phyloP scores from a whole-genome alignment of 2,329 filamentous ascomycete genomes.

The Cladosporium velox region DNA sequence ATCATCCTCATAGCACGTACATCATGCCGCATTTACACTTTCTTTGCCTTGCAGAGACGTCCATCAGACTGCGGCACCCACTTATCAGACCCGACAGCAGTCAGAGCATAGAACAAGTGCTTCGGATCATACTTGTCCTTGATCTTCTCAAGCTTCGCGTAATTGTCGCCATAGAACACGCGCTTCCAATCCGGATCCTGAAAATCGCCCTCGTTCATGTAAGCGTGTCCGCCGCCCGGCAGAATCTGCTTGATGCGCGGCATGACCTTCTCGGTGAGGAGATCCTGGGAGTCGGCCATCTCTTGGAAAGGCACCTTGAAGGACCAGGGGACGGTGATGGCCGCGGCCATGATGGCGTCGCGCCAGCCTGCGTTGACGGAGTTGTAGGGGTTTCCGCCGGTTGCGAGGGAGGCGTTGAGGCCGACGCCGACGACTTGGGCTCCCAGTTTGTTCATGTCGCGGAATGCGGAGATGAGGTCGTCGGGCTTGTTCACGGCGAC shows the following conservation, averaged over 20 bases:
- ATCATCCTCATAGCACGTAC: background rate
- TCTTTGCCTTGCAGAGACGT: background rate
- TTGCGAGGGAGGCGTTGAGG: conserved; percentile 40
- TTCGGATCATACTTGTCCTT: conserved; percentile 48
- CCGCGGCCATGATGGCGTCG: conserved; percentile 39
- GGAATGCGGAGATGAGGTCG: conserved; percentile 37
- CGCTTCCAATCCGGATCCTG: conserved; percentile 44
- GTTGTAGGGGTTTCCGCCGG: conserved; percentile 40
- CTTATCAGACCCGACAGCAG: conserved; percentile 43
- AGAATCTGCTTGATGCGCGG: conserved; percentile 44
- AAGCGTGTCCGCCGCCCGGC: conserved; percentile 41
- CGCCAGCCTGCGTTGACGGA: conserved; percentile 44
- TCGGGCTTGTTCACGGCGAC: conserved; percentile 35
- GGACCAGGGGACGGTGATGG: conserved; percentile 42
- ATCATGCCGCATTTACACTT: background rate
- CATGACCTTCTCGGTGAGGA: conserved; percentile 43
- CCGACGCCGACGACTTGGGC: conserved; percentile 43
- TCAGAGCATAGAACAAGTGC: conserved; percentile 44
- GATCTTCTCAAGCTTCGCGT: conserved; percentile 38
- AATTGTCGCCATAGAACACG: conserved; percentile 48
- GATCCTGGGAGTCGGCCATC: conserved; percentile 40
- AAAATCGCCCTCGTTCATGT: conserved; percentile 39
- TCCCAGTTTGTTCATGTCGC: conserved; percentile 40
- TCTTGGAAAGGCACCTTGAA: conserved; percentile 41
- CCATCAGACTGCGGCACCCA: conserved; percentile 30